phyloP scores from a whole-genome alignment of 768 basidiomycete species.

The Tylopilus cervinicoccineus region DNA sequence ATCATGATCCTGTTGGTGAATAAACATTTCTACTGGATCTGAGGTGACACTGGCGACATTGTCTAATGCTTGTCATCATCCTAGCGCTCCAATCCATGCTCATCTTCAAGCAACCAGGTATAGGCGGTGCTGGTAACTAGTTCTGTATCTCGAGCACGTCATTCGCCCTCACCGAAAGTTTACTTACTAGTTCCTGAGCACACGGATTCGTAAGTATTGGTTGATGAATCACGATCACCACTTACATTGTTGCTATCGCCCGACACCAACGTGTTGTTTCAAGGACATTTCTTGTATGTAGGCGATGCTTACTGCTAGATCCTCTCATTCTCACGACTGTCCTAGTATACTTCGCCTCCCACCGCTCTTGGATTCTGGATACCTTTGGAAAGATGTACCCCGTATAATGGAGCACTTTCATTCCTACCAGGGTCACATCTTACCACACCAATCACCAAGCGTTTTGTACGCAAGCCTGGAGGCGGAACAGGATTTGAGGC shows the following conservation, averaged over 20 bases:
- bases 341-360: slow-evolving; percentile 87
- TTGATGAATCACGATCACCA: neutral
- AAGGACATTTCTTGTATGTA: slow-evolving; percentile 71
- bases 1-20: slow-evolving; percentile 80
- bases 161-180: neutral
- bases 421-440: slow-evolving; percentile 92
- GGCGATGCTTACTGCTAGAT: neutral
- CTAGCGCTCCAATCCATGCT: slow-evolving; percentile 90
- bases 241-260: neutral
- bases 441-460: slow-evolving; percentile 65
- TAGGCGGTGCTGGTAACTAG: slow-evolving; percentile 81
- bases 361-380: slow-evolving; percentile 97
- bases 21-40: neutral
- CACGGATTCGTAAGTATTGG: slow-evolving; percentile 77
- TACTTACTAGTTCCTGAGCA: slow-evolving; percentile 70
- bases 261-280: neutral
- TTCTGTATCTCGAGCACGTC: neutral
- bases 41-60: neutral
- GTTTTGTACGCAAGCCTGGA: slow-evolving; percentile 73
- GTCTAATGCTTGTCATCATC: neutral
- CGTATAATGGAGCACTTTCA: slow-evolving; percentile 77
- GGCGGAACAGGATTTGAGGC: slow-evolving; percentile 86
- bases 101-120: slow-evolving; percentile 90
- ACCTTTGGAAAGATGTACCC: slow-evolving; percentile 84
- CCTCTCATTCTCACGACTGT: slow-evolving; percentile 1